Conservation (phyloP, 73 alveolate species). For the Paramecium pentaurelia region DNA sequence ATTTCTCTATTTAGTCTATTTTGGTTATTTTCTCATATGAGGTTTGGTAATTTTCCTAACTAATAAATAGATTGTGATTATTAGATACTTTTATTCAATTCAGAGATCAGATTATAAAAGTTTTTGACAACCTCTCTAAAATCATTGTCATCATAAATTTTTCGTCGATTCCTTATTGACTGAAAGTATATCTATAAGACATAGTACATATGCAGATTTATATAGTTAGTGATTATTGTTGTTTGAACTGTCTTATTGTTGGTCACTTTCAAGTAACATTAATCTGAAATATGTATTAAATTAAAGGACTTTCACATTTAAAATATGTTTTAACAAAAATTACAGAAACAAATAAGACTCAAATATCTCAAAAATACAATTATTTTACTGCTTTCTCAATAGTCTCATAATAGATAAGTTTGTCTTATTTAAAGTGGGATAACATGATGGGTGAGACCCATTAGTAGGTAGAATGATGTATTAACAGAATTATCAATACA, state of each 20-base stretch:
- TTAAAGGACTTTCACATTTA: neutral
- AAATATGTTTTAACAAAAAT: neutral
- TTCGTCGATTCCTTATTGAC: constrained; percentile 23
- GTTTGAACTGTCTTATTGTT: neutral
- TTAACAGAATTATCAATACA: neutral
- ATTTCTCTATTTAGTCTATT: neutral
- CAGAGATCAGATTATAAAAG: neutral
- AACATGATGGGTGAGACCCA: neutral
- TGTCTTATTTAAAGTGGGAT: neutral
- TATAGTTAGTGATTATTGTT: neutral
- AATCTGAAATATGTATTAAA: constrained; percentile 19
- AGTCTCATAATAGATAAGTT: neutral
- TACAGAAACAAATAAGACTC: neutral
- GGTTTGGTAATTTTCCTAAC: neutral
- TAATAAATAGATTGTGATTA: neutral
- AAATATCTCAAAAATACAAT: neutral
- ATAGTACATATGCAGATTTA: neutral
- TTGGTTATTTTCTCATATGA: neutral
- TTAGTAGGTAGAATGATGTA: too few species aligned
- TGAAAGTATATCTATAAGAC: neutral
- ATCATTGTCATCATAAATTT: constrained; percentile 32
- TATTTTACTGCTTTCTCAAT: neutral
- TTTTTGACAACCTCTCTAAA: constrained; percentile 38
- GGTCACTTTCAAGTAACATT: neutral
- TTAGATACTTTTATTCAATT: neutral